Percentiles rank a stretch among this genome's conserved stretches.
These are phyloP conservation scores for Viridothelium virens DNA, from an alignment of 495 filamentous ascomycete species.

Conservation along the genomic window DNA sequence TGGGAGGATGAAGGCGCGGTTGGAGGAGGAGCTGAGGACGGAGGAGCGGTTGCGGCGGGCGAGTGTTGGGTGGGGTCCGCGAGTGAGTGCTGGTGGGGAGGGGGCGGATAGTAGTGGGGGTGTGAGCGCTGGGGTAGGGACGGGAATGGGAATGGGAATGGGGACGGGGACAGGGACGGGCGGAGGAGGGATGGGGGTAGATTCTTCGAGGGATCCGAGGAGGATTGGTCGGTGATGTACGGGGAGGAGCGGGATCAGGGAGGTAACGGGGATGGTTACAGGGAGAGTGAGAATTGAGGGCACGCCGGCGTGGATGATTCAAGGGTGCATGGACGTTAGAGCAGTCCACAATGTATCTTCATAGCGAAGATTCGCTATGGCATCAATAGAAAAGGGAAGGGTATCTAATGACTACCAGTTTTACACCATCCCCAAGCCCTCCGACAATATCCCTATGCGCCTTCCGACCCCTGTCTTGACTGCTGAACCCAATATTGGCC, in stretches of 20 bases:
- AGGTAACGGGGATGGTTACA: background rate
- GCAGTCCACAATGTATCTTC: no score
- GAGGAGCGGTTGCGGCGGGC: background rate
- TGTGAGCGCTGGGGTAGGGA: background rate
- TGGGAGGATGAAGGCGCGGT: background rate
- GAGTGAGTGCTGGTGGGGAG: background rate
- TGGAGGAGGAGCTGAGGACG: background rate
- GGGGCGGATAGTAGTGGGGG: background rate
- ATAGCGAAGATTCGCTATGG: background rate
- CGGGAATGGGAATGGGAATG: background rate
- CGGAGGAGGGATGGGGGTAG: background rate
- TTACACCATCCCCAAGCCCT: background rate
- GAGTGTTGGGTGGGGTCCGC: constrained; percentile 2
- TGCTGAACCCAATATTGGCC: background rate
- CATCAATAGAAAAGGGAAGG: background rate
- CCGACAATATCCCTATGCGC: background rate
- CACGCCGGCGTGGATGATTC: background rate
- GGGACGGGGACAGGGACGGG: background rate
- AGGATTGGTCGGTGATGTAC: background rate
- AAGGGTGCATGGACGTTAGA: background rate
- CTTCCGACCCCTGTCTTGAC: background rate
- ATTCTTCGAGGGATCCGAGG: constrained; percentile 4
- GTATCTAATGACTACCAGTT: background rate
- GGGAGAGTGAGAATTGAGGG: background rate
- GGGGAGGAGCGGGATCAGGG: background rate